phyloP scores from a whole-genome alignment of 192 early-diverging fungal genomes.

The Coemansia sp. region DNA sequence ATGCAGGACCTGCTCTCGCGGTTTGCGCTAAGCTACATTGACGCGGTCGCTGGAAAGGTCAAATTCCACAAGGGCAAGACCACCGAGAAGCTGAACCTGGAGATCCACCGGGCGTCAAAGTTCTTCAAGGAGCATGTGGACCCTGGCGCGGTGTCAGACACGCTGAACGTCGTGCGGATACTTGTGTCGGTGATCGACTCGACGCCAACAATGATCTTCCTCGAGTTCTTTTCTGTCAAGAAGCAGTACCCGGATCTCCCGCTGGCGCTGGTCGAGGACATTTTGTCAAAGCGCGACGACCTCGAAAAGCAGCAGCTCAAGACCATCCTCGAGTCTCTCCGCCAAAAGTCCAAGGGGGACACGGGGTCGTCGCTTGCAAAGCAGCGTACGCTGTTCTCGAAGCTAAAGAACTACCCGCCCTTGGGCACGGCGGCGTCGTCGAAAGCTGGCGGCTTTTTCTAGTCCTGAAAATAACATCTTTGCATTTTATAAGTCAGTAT shows the following conservation, averaged over 20 bases:
- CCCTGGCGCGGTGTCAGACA: constrained; percentile 66
- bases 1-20: constrained; percentile 85
- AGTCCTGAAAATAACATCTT: background rate
- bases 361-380: constrained; percentile 49
- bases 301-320: constrained; percentile 81
- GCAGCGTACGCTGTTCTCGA: constrained; percentile 50
- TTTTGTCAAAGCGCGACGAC: constrained; percentile 86
- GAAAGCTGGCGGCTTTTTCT: constrained; percentile 8
- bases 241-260: constrained; percentile 91
- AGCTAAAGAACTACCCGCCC: constrained; percentile 45
- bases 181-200: constrained; percentile 78
- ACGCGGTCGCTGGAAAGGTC: constrained; percentile 64
- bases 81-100: constrained; percentile 70
- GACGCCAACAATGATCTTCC: constrained; percentile 77
- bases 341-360: constrained; percentile 50
- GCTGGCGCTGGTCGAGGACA: constrained; percentile 87
- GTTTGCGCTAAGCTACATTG: constrained; percentile 81
- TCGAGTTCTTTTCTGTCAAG: constrained; percentile 90
- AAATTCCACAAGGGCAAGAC: constrained; percentile 69
- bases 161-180: constrained; percentile 82
- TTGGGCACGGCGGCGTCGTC: constrained; percentile 21
- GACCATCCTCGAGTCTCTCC: constrained; percentile 82
- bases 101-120: constrained; percentile 69
- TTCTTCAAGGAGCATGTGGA: constrained; percentile 81
- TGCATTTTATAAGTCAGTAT: too few species aligned